Percentiles rank a stretch among this genome's conserved stretches.
Conservation (phyloP, 805 yeast genomes). For the Candida rishiriensis region DNA sequence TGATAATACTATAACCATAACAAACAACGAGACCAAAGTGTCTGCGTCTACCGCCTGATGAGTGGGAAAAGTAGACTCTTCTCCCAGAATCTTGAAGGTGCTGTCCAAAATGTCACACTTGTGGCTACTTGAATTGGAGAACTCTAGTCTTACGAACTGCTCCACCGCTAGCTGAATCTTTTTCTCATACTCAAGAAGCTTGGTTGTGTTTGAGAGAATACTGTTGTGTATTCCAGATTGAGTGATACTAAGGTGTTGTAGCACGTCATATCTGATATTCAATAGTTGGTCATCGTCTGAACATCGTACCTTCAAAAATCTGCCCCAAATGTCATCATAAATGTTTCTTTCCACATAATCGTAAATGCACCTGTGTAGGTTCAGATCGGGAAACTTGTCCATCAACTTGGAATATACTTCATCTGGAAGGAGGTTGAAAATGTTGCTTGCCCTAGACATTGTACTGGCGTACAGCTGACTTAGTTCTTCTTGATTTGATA, state of each 20-base stretch:
- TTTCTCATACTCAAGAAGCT: slow-evolving; percentile 32
- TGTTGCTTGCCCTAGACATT: slow-evolving; percentile 28
- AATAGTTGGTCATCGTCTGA: slow-evolving; percentile 14
- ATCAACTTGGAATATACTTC: slow-evolving; percentile 25
- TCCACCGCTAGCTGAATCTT: slow-evolving; percentile 47
- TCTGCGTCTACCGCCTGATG: slow-evolving; percentile 66
- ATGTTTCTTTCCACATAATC: slow-evolving; percentile 69
- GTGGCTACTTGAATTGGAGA: slow-evolving; percentile 41
- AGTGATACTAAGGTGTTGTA: slow-evolving; percentile 42
- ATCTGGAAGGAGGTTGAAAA: slow-evolving; percentile 30
- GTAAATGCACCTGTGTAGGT: slow-evolving; percentile 52
- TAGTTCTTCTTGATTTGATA: slow-evolving; percentile 24
- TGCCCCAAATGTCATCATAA: slow-evolving; percentile 63
- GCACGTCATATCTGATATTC: slow-evolving; percentile 28
- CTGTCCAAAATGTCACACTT: slow-evolving; percentile 47
- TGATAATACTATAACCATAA: slow-evolving; percentile 66
- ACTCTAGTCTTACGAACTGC: slow-evolving; percentile 43
- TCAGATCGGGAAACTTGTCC: slow-evolving; percentile 21
- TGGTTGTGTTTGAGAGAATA: slow-evolving; percentile 1
- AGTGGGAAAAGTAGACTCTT: not conserved
- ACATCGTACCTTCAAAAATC: slow-evolving; percentile 21
- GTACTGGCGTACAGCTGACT: slow-evolving; percentile 25
- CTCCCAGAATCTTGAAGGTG: slow-evolving; percentile 50
- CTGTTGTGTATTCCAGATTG: slow-evolving; percentile 44
- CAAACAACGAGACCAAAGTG: slow-evolving; percentile 64